Evolutionary conservation across 352 stramenopile genomes (phyloP).

Genomic region (Globisporangium abappressorium): DNA sequence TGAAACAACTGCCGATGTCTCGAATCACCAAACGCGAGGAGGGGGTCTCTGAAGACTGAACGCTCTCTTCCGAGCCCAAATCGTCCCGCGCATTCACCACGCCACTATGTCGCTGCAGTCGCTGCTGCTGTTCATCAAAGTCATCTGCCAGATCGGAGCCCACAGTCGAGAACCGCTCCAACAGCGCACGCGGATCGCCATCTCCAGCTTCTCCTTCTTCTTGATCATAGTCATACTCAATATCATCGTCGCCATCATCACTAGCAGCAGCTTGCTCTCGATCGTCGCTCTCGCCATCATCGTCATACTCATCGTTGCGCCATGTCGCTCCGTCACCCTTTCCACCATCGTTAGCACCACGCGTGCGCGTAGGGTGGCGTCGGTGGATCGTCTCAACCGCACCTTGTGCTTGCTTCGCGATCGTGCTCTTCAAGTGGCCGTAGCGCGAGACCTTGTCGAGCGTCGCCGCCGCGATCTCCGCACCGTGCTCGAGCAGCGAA

Average conservation of each 20-base stretch:
- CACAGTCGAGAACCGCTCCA: constrained; percentile 11
- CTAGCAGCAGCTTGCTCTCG: not conserved
- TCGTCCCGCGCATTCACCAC: not conserved
- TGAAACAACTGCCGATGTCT: constrained; percentile 34
- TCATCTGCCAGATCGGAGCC: constrained; percentile 1
- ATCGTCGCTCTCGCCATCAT: not conserved
- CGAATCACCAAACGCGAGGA: constrained; percentile 30
- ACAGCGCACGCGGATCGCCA: constrained; percentile 9
- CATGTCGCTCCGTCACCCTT: constrained; percentile 4
- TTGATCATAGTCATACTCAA: not conserved
- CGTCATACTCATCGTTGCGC: not conserved
- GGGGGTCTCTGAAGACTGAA: constrained; percentile 6
- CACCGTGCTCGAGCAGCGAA: constrained; percentile 39
- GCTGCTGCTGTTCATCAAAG: not conserved
- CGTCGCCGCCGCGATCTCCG: not conserved
- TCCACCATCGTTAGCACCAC: not conserved
- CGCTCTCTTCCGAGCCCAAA: not conserved
- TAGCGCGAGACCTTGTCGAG: constrained; percentile 5
- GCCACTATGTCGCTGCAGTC: not conserved
- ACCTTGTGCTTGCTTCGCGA: constrained; percentile 3
- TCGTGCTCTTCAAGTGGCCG: not conserved
- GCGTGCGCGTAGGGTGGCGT: not conserved
- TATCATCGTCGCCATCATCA: not conserved
- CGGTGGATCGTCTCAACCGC: constrained; percentile 1
- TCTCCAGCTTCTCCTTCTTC: not conserved